These are phyloP conservation scores for Blastobotrys parvus DNA, from an alignment of 805 yeast genomes.

Conservation along the genomic window DNA sequence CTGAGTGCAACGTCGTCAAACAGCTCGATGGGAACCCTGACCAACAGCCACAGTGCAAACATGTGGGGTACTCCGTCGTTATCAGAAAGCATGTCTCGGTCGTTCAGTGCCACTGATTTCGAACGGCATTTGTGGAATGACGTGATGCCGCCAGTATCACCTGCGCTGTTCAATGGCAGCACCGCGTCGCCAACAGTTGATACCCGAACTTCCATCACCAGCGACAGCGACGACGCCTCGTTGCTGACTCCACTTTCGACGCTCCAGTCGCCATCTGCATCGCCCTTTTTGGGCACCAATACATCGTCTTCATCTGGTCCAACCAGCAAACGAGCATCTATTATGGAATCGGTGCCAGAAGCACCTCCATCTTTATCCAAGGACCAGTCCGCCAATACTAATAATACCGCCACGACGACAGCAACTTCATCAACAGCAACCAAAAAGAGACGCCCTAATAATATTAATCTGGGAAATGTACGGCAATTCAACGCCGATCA, in stretches of 20 bases:
- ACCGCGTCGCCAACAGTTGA: background rate
- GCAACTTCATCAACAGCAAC: background rate
- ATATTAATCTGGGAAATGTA: background rate
- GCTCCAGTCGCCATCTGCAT: slow-evolving; percentile 5
- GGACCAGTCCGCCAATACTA: background rate
- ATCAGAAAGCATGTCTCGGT: background rate
- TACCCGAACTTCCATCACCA: background rate
- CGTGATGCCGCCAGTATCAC: background rate
- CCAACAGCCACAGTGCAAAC: background rate
- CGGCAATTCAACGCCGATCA: background rate
- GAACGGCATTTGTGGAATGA: background rate
- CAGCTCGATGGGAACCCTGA: background rate
- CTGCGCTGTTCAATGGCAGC: background rate
- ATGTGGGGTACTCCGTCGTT: background rate
- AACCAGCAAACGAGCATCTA: background rate
- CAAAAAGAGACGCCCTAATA: slow-evolving; percentile 1
- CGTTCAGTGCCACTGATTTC: background rate
- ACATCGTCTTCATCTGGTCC: background rate
- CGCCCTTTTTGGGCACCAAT: slow-evolving; percentile 3
- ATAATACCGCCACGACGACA: background rate
- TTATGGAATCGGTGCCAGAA: too few relatives aligned
- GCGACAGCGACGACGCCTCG: background rate
- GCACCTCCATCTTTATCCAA: background rate
- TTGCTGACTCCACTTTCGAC: slow-evolving; percentile 9
- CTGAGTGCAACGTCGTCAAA: background rate